Evolutionary conservation across 345 rosid genomes (phyloP).

Genomic region (Ricinus communis): DNA sequence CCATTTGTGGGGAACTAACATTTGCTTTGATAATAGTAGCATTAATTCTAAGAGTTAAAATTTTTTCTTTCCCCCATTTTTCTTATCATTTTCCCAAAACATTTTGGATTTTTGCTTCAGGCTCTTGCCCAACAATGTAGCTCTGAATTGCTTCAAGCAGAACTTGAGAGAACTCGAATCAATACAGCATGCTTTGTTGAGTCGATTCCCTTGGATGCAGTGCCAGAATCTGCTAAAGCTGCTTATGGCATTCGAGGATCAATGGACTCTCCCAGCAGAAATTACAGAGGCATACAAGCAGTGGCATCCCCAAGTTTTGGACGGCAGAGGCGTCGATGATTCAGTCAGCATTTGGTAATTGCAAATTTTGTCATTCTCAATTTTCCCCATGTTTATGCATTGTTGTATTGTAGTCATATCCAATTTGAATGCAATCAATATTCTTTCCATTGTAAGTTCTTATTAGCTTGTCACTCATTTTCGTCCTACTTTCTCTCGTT

Average conservation of each 20-base stretch:
- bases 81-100: background rate
- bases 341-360: background rate
- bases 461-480: background rate
- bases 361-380: slow-evolving; percentile 6
- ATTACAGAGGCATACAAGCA: slow-evolving; percentile 26
- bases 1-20: background rate
- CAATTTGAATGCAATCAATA: slow-evolving; percentile 15
- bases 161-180: slow-evolving; percentile 87
- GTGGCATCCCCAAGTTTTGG: slow-evolving; percentile 58
- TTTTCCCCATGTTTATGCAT: slow-evolving; percentile 12
- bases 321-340: slow-evolving; percentile 60
- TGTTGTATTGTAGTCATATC: slow-evolving; percentile 27
- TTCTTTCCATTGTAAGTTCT: slow-evolving; percentile 17
- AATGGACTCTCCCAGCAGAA: slow-evolving; percentile 65
- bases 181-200: slow-evolving; percentile 88
- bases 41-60: background rate
- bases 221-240: slow-evolving; percentile 66
- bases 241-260: slow-evolving; percentile 60
- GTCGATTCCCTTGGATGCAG: slow-evolving; percentile 60
- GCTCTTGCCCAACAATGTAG: slow-evolving; percentile 82
- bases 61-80: background rate
- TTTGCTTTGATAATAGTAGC: background rate
- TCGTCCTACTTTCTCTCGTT: background rate
- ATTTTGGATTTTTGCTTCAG: slow-evolving; percentile 35
- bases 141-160: slow-evolving; percentile 73